Base-by-base conservation (phyloP, 2,329 filamentous ascomycete genomes). In the Hymenoscyphus infarciens region DNA sequence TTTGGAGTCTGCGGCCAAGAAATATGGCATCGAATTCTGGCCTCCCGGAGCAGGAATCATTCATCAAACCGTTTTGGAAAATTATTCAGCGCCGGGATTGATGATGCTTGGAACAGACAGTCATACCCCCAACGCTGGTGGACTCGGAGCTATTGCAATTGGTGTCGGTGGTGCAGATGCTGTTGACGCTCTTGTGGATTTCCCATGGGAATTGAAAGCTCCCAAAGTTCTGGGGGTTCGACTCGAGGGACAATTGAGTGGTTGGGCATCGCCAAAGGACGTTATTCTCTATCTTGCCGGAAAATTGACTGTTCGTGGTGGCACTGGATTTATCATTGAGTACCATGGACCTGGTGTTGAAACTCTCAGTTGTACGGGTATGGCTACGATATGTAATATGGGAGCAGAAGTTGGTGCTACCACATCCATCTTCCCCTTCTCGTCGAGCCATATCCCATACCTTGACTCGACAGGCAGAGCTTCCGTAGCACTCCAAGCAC, bases 41-140 rank as follows among this genome's bases (percentile, higher is more conserved):
- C 91, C 92, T 1, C 92, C 92, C 0, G 93, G 93, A 64, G 92
- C 93, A 7, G 93, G 92, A 67, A 97, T 97, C 69, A 97, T 99
- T 69, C 95, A 99, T 79, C 95, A 99, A 83, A 96, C 91, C 59
- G 95, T 99, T 25, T 79, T 99, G 71, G 95, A 99, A 81, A 98
- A 99, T 79, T 99, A 99, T 75, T 91, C 93, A 38, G 87, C 94
- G n/a, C 95, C 95, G 22, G 95, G 95, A 57, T 79, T 98, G 70
- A 97, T 99, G 93, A 98, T 99, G 92, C 84, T 99, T 49, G 95
- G 95, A 61, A 99, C 95, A 33, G 95, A 99, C 77, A 96, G 91
- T 73, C 95, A 99, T 77, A 97, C 92, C 55, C 95, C 95, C 53
- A 99, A 98, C 74, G 95, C 92, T n/a, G 95, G 95, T 71, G 95